Conservation (phyloP, 495 filamentous ascomycete genomes). For the Trichocladium antarcticum region DNA sequence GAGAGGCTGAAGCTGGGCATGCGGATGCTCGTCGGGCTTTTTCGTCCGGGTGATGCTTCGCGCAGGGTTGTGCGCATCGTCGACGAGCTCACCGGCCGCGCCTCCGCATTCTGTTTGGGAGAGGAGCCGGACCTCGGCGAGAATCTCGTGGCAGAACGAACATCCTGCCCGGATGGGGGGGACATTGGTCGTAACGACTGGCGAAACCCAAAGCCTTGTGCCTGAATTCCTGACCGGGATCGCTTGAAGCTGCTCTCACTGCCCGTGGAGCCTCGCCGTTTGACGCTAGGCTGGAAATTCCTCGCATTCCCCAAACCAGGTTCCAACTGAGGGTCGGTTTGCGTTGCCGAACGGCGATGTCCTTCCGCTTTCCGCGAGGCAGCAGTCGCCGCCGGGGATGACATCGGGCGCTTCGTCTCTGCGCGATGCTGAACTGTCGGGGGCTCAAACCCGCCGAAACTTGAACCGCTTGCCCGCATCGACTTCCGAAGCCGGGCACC, state of each 20-base stretch:
- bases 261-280: slow-evolving; percentile 34
- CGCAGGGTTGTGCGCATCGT: slow-evolving; percentile 26
- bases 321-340: slow-evolving; percentile 7
- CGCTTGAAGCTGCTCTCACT: slow-evolving; percentile 44
- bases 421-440: neutral
- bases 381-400: slow-evolving; percentile 7
- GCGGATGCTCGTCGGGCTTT: slow-evolving; percentile 17
- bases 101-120: slow-evolving; percentile 15
- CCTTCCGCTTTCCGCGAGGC: neutral
- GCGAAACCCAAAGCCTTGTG: slow-evolving; percentile 27
- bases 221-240: slow-evolving; percentile 13
- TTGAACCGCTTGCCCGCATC: slow-evolving; percentile 15
- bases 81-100: slow-evolving; percentile 2
- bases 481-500: slow-evolving; percentile 22
- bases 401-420: neutral
- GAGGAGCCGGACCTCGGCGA: slow-evolving; percentile 30
- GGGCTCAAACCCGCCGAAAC: neutral
- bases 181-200: slow-evolving; percentile 33
- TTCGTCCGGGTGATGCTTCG: slow-evolving; percentile 14
- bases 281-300: slow-evolving; percentile 10
- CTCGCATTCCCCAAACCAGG: slow-evolving; percentile 13
- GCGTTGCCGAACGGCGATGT: slow-evolving; percentile 6
- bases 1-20: slow-evolving; percentile 28
- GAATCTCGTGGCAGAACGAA: slow-evolving; percentile 26
- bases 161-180: slow-evolving; percentile 14